A percentile compares a stretch with the other conserved stretches of the same genome.
These are phyloP conservation scores for Aurantiochytrium sp. DNA, from an alignment of 108 stramenopile genomes.

Conservation along the genomic window DNA sequence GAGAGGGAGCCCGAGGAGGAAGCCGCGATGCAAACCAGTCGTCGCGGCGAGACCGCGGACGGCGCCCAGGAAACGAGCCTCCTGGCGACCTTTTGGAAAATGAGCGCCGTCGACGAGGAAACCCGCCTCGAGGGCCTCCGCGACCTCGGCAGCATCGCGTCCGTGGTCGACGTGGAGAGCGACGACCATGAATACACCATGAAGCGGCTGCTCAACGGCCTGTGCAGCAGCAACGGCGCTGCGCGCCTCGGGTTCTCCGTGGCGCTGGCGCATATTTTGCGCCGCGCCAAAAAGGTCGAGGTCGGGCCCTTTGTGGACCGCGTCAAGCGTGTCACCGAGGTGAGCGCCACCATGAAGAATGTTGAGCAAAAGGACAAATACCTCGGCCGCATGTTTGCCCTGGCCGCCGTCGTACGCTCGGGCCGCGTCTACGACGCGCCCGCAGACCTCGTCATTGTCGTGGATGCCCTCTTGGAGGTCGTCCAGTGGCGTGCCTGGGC, in stretches of 20 bases:
- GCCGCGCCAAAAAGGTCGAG: background rate
- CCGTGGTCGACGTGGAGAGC: background rate
- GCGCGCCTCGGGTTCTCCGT: background rate
- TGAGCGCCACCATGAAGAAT: background rate
- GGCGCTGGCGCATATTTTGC: background rate
- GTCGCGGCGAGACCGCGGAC: background rate
- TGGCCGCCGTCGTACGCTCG: background rate
- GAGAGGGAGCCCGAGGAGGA: background rate
- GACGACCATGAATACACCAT: background rate
- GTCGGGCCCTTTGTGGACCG: background rate
- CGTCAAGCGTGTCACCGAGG: background rate
- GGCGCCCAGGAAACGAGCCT: background rate
- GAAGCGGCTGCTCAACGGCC: background rate
- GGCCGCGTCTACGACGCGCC: background rate
- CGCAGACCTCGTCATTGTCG: background rate
- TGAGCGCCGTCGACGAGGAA: background rate
- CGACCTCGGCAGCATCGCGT: background rate
- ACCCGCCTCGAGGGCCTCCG: background rate
- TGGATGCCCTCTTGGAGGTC: background rate
- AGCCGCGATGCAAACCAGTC: background rate
- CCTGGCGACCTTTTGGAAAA: background rate
- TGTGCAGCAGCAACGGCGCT: background rate
- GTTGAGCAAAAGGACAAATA: background rate
- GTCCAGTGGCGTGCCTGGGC: background rate
- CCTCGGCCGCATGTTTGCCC: background rate